Conservation (phyloP, 768 basidiomycete species). For the Lenzites betulinus region DNA sequence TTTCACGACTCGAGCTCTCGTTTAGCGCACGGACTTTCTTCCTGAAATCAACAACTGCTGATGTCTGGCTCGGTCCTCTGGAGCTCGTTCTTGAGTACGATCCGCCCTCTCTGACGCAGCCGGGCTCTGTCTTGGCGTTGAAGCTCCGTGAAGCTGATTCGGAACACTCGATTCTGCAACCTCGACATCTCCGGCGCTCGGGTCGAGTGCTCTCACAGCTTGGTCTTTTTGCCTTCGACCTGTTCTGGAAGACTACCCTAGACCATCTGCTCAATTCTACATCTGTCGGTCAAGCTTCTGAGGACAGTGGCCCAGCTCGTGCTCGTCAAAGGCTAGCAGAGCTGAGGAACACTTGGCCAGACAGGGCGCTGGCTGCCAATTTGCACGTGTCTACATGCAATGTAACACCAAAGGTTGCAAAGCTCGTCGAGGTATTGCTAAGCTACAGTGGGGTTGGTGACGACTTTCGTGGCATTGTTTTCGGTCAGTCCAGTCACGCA, state of each 20-base stretch:
- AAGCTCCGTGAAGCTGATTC: slow-evolving; percentile 48
- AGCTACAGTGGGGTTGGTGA: slow-evolving; percentile 55
- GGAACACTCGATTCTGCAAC: slow-evolving; percentile 40
- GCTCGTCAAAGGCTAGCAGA: background rate
- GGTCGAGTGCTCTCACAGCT: slow-evolving; percentile 51
- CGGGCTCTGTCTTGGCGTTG: slow-evolving; percentile 41
- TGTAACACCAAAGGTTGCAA: slow-evolving; percentile 66
- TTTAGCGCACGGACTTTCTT: slow-evolving; percentile 15
- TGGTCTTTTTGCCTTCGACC: slow-evolving; percentile 68
- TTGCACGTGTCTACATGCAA: slow-evolving; percentile 61
- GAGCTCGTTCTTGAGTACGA: slow-evolving; percentile 56
- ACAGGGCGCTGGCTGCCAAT: slow-evolving; percentile 64
- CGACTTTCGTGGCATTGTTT: slow-evolving; percentile 63
- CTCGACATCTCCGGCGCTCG: slow-evolving; percentile 50
- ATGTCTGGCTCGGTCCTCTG: slow-evolving; percentile 4
- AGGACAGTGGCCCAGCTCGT: slow-evolving; percentile 26
- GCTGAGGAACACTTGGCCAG: slow-evolving; percentile 53
- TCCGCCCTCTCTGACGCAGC: slow-evolving; percentile 18
- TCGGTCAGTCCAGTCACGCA: slow-evolving; percentile 46
- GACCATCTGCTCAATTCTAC: slow-evolving; percentile 41
- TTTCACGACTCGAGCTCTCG: slow-evolving; percentile 10
- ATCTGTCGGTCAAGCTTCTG: slow-evolving; percentile 2
- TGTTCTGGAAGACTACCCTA: slow-evolving; percentile 63
- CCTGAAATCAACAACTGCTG: background rate
- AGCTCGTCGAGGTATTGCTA: slow-evolving; percentile 59